phyloP scores from a whole-genome alignment of 2,329 filamentous ascomycete genomes.

The Mariannaea sp. region DNA sequence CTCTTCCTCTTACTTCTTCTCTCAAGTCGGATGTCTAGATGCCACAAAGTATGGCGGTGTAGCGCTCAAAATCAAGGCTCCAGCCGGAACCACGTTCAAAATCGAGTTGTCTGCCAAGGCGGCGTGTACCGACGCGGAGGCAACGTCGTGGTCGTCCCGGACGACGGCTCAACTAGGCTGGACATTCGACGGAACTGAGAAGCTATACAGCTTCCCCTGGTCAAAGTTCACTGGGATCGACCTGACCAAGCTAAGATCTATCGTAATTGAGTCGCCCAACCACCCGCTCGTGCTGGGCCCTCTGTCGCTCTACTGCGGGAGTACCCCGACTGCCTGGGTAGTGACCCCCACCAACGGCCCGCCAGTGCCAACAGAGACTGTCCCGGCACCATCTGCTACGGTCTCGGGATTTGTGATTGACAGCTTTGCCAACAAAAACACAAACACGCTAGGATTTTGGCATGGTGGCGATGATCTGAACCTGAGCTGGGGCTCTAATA shows the following conservation, averaged over 20 bases:
- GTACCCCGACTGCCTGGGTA: constrained; percentile 54
- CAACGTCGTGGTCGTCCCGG: constrained; percentile 43
- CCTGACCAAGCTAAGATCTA: constrained; percentile 54
- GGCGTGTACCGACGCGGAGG: constrained; percentile 49
- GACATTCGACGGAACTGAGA: constrained; percentile 64
- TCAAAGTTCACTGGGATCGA: constrained; percentile 57
- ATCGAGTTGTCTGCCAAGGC: constrained; percentile 56
- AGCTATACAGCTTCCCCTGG: constrained; percentile 63
- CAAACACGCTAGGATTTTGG: constrained; percentile 67
- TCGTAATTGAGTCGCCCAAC: constrained; percentile 55
- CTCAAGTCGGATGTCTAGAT: constrained; percentile 59
- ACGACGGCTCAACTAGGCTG: constrained; percentile 58
- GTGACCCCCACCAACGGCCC: constrained; percentile 47
- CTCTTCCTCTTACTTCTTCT: constrained; percentile 61
- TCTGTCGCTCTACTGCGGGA: constrained; percentile 63
- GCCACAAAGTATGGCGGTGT: constrained; percentile 59
- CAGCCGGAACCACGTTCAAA: constrained; percentile 54
- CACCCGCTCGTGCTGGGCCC: constrained; percentile 58
- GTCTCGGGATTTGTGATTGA: constrained; percentile 62
- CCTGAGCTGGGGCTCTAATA: constrained; percentile 55
- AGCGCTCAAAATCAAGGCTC: constrained; percentile 59
- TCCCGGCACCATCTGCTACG: constrained; percentile 54
- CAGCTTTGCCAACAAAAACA: constrained; percentile 56
- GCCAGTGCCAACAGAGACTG: constrained; percentile 51
- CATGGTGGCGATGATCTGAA: constrained; percentile 68